A percentile compares a stretch with the other conserved stretches of the same genome.
These are phyloP conservation scores for Lactarius tabidus DNA, from an alignment of 768 basidiomycete species.

Conservation along the genomic window DNA sequence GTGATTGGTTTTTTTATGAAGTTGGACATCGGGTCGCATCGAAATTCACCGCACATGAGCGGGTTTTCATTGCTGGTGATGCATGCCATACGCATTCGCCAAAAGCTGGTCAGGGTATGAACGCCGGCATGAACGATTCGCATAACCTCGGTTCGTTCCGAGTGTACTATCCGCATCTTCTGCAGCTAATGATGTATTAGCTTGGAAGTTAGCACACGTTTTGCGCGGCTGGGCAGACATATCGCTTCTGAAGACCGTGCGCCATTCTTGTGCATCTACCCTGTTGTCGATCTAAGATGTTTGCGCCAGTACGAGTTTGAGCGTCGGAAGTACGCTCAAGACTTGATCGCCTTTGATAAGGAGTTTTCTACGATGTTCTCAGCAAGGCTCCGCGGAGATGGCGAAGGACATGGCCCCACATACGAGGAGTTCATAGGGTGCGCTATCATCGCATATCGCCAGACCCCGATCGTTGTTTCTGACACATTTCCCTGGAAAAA, in stretches of 20 bases:
- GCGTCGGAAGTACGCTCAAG: slow-evolving; percentile 50
- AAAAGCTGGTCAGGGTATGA: slow-evolving; percentile 51
- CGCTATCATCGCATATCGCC: slow-evolving; percentile 15
- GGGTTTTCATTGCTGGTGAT: slow-evolving; percentile 55
- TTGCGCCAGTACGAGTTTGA: slow-evolving; percentile 46
- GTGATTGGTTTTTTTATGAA: slow-evolving; percentile 21
- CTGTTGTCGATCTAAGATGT: neutral
- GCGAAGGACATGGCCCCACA: slow-evolving; percentile 45
- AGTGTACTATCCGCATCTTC: neutral
- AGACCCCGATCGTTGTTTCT: neutral
- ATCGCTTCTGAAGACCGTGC: slow-evolving; percentile 44
- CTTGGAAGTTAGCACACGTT: slow-evolving; percentile 51
- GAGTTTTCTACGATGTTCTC: slow-evolving; percentile 50
- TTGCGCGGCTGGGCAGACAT: slow-evolving; percentile 45
- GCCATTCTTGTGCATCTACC: slow-evolving; percentile 16
- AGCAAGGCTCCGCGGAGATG: slow-evolving; percentile 43
- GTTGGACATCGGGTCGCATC: slow-evolving; percentile 56
- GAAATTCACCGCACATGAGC: slow-evolving; percentile 43
- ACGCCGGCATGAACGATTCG: slow-evolving; percentile 50
- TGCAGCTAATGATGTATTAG: slow-evolving; percentile 26
- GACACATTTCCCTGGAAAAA: neutral
- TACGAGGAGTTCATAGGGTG: slow-evolving; percentile 46
- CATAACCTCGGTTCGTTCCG: slow-evolving; percentile 43
- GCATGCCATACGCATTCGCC: slow-evolving; percentile 47
- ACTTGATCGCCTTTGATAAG: slow-evolving; percentile 52